Percentiles rank a stretch among this genome's conserved stretches.
phyloP scores from a whole-genome alignment of 116 monocot genomes.

The Papilionanthe hybrid region DNA sequence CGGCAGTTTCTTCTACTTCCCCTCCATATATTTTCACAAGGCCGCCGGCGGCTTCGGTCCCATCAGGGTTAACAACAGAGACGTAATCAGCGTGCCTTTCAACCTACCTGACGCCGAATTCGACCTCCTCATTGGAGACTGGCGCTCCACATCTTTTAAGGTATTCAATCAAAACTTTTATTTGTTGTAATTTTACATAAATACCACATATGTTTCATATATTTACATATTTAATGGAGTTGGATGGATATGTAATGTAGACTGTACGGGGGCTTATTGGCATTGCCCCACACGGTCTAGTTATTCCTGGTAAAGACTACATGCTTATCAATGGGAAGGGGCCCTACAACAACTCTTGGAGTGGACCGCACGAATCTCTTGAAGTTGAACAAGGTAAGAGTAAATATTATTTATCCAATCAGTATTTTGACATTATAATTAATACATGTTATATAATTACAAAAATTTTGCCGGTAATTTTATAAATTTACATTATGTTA shows the following conservation, averaged over 20 bases:
- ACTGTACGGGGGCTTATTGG: not conserved
- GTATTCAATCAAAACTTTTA: not conserved
- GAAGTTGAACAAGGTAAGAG: conserved; percentile 1
- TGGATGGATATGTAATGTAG: not conserved
- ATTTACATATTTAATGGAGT: not conserved
- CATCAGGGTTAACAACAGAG: conserved; percentile 40
- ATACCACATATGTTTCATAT: no score
- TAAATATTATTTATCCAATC: not conserved
- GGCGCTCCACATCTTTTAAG: conserved; percentile 6
- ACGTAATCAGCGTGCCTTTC: conserved; percentile 39
- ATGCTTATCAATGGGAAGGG: conserved; percentile 8
- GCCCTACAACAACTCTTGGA: conserved; percentile 3
- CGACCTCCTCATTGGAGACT: conserved; percentile 37
- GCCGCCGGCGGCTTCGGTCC: conserved; percentile 59
- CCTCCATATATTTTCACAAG: conserved; percentile 40
- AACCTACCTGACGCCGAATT: conserved; percentile 25
- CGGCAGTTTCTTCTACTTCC: conserved; percentile 62
- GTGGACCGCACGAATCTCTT: not conserved
- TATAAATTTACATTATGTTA: no score
- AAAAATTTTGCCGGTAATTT: no score
- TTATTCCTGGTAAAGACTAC: not conserved
- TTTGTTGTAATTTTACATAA: not conserved
- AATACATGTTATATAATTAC: no score
- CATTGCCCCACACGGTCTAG: not conserved
- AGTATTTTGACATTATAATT: no score